Conservation (phyloP, 2,329 filamentous ascomycete species). For the Drechslerella stenobrocha region DNA sequence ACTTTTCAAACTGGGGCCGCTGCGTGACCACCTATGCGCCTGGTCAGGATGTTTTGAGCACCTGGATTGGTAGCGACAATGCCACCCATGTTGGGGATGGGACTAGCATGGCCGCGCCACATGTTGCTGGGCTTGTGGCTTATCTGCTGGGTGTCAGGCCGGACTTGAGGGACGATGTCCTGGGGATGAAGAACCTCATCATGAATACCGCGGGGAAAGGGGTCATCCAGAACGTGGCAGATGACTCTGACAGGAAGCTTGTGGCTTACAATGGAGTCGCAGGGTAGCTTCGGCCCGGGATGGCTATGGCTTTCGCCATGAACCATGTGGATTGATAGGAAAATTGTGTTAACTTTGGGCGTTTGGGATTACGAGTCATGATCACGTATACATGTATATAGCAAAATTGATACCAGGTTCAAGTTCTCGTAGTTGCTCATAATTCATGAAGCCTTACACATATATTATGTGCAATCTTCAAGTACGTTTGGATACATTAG, state of each 20-base stretch:
- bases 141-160: slow-evolving; percentile 59
- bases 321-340: too few species aligned
- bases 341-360: too few species aligned
- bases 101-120: slow-evolving; percentile 64
- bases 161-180: slow-evolving; percentile 26
- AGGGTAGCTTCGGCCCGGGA: background rate
- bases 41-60: slow-evolving; percentile 60
- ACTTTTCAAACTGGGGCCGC: slow-evolving; percentile 58
- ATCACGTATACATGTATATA: too few species aligned
- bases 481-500: too few species aligned
- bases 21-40: slow-evolving; percentile 65
- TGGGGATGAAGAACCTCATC: slow-evolving; percentile 36
- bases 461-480: too few species aligned
- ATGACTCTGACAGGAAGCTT: slow-evolving; percentile 17
- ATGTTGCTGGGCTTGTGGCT: slow-evolving; percentile 69
- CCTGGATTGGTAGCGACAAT: slow-evolving; percentile 59
- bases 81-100: slow-evolving; percentile 60
- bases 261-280: slow-evolving; percentile 32
- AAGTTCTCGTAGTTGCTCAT: too few species aligned
- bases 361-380: too few species aligned
- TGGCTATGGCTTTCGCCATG: too few species aligned
- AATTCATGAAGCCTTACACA: too few species aligned
- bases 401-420: too few species aligned
- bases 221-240: slow-evolving; percentile 15
- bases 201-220: slow-evolving; percentile 22